Conservation (phyloP, 768 basidiomycete genomes). For the Paxillus ammoniavirescens region DNA sequence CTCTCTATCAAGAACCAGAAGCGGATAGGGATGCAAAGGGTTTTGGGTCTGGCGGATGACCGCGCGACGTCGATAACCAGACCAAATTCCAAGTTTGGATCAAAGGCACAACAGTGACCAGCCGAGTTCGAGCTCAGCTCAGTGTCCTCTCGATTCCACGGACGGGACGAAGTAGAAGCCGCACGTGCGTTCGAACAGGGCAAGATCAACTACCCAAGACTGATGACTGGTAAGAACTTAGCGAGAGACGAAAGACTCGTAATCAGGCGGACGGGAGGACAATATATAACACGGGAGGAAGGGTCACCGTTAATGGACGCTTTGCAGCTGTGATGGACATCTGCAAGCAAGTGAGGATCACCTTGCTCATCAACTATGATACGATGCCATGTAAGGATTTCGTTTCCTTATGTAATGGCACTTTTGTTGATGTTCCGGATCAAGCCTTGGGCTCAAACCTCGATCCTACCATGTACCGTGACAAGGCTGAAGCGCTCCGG, state of each 20-base stretch:
- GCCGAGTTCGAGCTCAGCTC: conserved; percentile 77
- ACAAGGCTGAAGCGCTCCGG: no score
- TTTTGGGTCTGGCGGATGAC: conserved; percentile 60
- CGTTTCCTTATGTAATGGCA: no score
- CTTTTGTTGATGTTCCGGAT: no score
- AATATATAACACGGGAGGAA: conserved; percentile 79
- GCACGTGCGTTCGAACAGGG: conserved; percentile 55
- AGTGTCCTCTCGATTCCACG: conserved; percentile 37
- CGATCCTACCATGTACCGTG: no score
- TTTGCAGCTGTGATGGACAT: conserved; percentile 65
- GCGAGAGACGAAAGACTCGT: conserved; percentile 66
- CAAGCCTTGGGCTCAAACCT: no score
- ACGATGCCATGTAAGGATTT: no score
- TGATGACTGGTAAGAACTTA: conserved; percentile 63
- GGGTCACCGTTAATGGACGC: conserved; percentile 75
- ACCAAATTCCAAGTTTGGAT: conserved; percentile 64
- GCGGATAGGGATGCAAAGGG: conserved; percentile 5
- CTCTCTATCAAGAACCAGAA: conserved; percentile 1
- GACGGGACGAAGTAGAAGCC: conserved; percentile 51
- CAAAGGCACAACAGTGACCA: conserved; percentile 54
- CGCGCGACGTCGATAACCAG: conserved; percentile 57
- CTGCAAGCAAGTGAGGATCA: conserved; percentile 29
- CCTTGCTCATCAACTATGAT: no score
- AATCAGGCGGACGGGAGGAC: conserved; percentile 66
- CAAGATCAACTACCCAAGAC: conserved; percentile 59